Evolutionary conservation across 805 yeast species (phyloP).

Genomic region (Ogataea siamensis): DNA sequence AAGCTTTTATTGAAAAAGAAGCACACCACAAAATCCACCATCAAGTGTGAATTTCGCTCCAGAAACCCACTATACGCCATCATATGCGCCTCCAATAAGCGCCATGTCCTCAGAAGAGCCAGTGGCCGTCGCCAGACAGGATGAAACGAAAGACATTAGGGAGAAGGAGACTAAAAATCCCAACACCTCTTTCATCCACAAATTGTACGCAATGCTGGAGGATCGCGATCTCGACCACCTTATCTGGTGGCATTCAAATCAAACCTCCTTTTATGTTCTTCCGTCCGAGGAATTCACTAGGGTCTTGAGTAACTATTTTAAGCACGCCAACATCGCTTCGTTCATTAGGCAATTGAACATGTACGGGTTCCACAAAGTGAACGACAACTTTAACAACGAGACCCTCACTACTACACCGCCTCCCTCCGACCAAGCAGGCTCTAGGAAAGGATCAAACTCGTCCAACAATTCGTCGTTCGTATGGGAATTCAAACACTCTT

Average conservation of each 20-base stretch:
- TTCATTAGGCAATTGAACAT: constrained; percentile 78
- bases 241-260: constrained; percentile 80
- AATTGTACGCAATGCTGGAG: constrained; percentile 86
- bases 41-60: neutral
- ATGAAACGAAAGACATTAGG: constrained; percentile 4
- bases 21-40: neutral
- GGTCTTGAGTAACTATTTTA: constrained; percentile 65
- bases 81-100: neutral
- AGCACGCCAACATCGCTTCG: constrained; percentile 77
- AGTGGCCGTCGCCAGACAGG: constrained; percentile 11
- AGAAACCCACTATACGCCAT: neutral
- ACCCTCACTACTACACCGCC: constrained; percentile 10
- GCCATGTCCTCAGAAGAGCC: constrained; percentile 14
- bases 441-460: constrained; percentile 27
- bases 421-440: constrained; percentile 12
- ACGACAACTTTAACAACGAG: constrained; percentile 40
- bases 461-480: constrained; percentile 19
- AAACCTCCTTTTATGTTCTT: constrained; percentile 65
- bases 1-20: constrained; percentile 1
- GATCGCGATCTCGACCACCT: constrained; percentile 68
- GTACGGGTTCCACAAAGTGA: constrained; percentile 80
- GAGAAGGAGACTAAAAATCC: constrained; percentile 19
- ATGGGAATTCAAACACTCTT: constrained; percentile 91
- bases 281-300: constrained; percentile 88
- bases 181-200: constrained; percentile 68